Conservation (phyloP, 2,329 filamentous ascomycete species). For the Chaetomiaceae sp. region DNA sequence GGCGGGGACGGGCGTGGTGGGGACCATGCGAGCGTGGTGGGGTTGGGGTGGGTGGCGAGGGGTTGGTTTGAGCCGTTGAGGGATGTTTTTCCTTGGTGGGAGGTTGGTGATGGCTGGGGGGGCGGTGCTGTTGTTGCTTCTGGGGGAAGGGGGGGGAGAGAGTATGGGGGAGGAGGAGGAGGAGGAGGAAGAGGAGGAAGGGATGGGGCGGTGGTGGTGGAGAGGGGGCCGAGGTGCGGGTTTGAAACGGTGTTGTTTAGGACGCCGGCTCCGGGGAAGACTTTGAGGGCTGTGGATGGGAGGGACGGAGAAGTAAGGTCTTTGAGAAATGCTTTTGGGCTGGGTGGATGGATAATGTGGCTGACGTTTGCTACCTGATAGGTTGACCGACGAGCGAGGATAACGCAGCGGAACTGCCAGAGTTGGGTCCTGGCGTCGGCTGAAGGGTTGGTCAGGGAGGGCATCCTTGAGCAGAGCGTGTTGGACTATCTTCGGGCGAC, state of each 20-base stretch:
- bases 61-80: neutral
- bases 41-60: conserved; percentile 9
- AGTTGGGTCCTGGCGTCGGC: conserved; percentile 16
- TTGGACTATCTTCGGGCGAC: conserved; percentile 10
- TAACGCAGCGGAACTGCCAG: conserved; percentile 20
- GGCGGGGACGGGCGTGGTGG: too few species aligned
- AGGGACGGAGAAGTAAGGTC: neutral
- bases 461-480: conserved; percentile 8
- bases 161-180: neutral
- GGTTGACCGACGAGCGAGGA: conserved; percentile 1
- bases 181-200: neutral
- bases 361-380: neutral
- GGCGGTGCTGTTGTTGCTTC: neutral
- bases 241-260: conserved; percentile 13
- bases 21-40: neutral
- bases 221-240: conserved; percentile 3
- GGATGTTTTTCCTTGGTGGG: neutral
- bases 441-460: conserved; percentile 10
- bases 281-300: conserved; percentile 8
- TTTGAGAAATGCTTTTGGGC: too few species aligned
- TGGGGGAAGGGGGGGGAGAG: neutral
- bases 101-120: neutral
- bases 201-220: neutral
- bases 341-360: neutral
- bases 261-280: conserved; percentile 14